phyloP scores from a whole-genome alignment of 148 eudicot genomes.

The Rhododendron williamsianum region DNA sequence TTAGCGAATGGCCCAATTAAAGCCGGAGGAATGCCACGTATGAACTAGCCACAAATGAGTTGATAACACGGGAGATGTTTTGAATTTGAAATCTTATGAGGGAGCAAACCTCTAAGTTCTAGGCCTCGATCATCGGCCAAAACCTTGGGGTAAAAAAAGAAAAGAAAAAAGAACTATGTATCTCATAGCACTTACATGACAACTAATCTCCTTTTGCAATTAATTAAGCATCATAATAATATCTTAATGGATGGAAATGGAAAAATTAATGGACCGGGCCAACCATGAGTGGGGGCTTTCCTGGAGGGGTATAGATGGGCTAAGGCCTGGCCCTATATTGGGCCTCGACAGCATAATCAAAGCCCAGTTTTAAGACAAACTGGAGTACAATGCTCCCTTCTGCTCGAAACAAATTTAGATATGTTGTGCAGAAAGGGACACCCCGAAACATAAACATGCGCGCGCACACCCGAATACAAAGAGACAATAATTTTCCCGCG shows the following conservation, averaged over 20 bases:
- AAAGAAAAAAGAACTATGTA: too few species aligned
- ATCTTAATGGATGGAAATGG: background rate
- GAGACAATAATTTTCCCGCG: background rate
- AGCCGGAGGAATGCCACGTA: background rate
- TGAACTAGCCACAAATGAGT: background rate
- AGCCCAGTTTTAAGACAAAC: background rate
- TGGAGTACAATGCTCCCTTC: background rate
- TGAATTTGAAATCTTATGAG: background rate
- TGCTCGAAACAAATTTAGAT: background rate
- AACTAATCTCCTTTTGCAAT: background rate
- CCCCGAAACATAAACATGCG: background rate
- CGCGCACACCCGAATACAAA: background rate
- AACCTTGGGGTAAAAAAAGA: background rate
- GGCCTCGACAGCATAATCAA: background rate
- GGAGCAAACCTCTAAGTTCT: background rate
- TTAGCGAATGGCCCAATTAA: background rate
- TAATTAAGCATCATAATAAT: background rate
- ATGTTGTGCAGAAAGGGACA: background rate
- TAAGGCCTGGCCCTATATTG: background rate
- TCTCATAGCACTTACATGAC: background rate
- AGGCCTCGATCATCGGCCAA: background rate
- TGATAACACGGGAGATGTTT: background rate
- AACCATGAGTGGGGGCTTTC: background rate
- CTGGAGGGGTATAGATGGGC: background rate
- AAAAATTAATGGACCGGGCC: background rate